Percentiles rank a stretch among this genome's conserved stretches.
Conservation (phyloP, 176 grass and related monocot species). For the Eremochloa ophiuroides region DNA sequence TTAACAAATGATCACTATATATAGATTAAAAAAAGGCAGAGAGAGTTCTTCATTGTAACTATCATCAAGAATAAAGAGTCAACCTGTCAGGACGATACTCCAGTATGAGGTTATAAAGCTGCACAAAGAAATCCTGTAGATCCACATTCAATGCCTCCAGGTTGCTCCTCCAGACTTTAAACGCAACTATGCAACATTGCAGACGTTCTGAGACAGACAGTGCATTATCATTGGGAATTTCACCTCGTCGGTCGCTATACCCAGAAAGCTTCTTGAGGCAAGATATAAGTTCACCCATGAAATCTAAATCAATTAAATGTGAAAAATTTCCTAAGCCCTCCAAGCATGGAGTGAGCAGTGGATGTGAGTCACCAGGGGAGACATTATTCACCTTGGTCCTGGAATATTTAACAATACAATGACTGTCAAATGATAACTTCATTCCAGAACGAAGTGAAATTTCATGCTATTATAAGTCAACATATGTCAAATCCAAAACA, state of each 20-base stretch:
- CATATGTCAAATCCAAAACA: background rate
- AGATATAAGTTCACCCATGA: constrained; percentile 83
- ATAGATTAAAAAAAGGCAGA: constrained; percentile 5
- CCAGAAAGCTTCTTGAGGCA: constrained; percentile 92
- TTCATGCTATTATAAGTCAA: background rate
- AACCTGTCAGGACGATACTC: constrained; percentile 92
- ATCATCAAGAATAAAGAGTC: background rate
- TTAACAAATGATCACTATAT: background rate
- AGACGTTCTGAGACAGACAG: constrained; percentile 79
- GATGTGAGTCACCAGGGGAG: constrained; percentile 36
- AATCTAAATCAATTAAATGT: constrained; percentile 92
- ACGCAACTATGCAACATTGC: constrained; percentile 89
- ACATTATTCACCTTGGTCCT: constrained; percentile 43
- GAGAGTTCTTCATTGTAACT: background rate
- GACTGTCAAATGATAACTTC: constrained; percentile 1
- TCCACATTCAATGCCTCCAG: constrained; percentile 88
- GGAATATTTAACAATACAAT: constrained; percentile 22
- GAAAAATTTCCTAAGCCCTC: constrained; percentile 91
- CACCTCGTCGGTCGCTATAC: constrained; percentile 37
- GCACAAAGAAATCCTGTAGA: constrained; percentile 89
- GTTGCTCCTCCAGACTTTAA: constrained; percentile 90
- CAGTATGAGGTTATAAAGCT: constrained; percentile 84
- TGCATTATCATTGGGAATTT: constrained; percentile 27
- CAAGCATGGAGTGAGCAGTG: constrained; percentile 78
- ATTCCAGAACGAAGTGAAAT: constrained; percentile 9